Evolutionary conservation across 108 stramenopile genomes (phyloP), one percentile per base, ranked within the genome.

Genomic region (Cyclostephanos tholiformis): DNA sequence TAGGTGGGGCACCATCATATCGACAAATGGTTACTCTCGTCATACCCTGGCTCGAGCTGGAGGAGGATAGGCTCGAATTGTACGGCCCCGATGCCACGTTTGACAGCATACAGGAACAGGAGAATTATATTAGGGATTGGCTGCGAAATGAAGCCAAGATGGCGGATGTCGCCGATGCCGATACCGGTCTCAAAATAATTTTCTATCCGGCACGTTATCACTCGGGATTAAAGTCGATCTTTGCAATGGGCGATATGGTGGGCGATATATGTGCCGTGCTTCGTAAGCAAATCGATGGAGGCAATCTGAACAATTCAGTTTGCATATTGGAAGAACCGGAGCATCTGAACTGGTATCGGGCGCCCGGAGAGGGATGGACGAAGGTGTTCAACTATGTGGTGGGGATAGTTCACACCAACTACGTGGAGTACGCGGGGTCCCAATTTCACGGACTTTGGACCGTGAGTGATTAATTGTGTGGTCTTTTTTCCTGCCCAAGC

Each of bases 281-380:
- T 12, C 69, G 73, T 36, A 74, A 82, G 48, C 74, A 80, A 43
- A 72, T 71, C 6, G 55, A 53, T n/a, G 71, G 53, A 11, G 71
- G 32, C 61, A 56, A 22, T 35, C 65, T 78, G 4, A 46, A 73
- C 12, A 39, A 72, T 50, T 77, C 72, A 26, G 74, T 79, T 5
- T 93, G 92, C 71, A 76, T 96, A 12, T 64, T 96, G 41, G 95
- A 96, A 79, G 95, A 96, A 67, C 95, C 95, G 9, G 96, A 95
- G 68, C 93, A 94, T 71, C 67, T 91, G 19, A 96, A 96, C 64
- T 96, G 93, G 93, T 96, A 89, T 77, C 84, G 91, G 7, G 87
- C 91, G 3, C 93, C 93, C 9, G 89, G 89, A 26, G 86, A 90
- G 58, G 84, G 85, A 25, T 98, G 97, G 97, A 92, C 91, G 30